A percentile compares a stretch with the other conserved stretches of the same genome.
These are phyloP conservation scores for Mucor ambiguus DNA, from an alignment of 371 early-diverging fungal genomes.

Conservation along the genomic window DNA sequence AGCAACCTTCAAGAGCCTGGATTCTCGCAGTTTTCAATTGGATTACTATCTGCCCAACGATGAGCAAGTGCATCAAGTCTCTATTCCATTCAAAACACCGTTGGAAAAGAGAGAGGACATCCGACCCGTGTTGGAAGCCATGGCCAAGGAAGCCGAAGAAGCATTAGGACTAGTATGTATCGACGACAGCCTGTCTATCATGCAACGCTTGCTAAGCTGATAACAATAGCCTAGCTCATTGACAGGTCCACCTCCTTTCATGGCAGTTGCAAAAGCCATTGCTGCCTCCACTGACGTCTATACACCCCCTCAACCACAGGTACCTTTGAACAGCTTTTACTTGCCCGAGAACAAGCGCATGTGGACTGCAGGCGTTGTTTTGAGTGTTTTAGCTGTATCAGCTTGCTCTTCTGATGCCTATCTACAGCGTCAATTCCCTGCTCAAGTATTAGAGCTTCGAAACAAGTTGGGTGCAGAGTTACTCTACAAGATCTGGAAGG, in stretches of 20 bases:
- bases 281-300: constrained; percentile 39
- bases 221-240: constrained; percentile 43
- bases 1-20: constrained; percentile 45
- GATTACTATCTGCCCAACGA: constrained; percentile 29
- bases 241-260: constrained; percentile 40
- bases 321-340: constrained; percentile 39
- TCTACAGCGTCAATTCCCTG: constrained; percentile 23
- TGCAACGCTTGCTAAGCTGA: neutral
- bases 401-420: constrained; percentile 23
- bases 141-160: constrained; percentile 53
- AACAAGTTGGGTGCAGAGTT: constrained; percentile 9
- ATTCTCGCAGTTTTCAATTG: constrained; percentile 33
- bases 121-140: constrained; percentile 45
- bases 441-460: constrained; percentile 14
- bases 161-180: constrained; percentile 42
- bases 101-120: constrained; percentile 43
- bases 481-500: constrained; percentile 4
- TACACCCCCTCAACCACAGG: constrained; percentile 33
- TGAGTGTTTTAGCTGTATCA: constrained; percentile 20
- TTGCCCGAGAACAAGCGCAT: neutral
- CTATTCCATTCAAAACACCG: constrained; percentile 38
- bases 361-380: neutral
- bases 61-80: constrained; percentile 13
- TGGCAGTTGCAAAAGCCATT: constrained; percentile 46
- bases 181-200: too few species aligned